phyloP scores from a whole-genome alignment of 2,329 filamentous ascomycete genomes.

The Fusarium nisikadoi region DNA sequence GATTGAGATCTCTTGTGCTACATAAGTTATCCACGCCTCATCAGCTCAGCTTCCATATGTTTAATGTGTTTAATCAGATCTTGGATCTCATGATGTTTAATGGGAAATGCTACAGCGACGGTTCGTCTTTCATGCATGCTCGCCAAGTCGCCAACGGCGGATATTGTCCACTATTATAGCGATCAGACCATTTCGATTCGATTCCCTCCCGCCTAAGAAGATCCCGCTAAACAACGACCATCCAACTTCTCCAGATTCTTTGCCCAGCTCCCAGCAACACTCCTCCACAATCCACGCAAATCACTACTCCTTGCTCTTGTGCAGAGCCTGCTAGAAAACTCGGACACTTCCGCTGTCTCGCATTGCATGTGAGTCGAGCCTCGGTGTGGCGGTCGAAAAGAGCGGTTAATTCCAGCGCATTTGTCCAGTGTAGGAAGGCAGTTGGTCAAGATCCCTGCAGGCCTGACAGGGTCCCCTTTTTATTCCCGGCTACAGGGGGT shows the following conservation, averaged over 20 bases:
- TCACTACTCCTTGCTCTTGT: not conserved
- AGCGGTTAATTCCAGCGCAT: constrained; percentile 11
- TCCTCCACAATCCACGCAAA: not conserved
- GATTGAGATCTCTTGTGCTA: not conserved
- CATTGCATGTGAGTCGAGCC: constrained; percentile 28
- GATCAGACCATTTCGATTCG: constrained; percentile 10
- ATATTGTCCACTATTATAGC: constrained; percentile 4
- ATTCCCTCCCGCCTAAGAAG: not conserved
- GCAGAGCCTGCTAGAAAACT: not conserved
- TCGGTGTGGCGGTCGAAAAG: constrained; percentile 39
- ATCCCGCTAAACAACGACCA: not conserved
- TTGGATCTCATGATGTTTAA: not conserved
- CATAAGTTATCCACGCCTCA: not conserved
- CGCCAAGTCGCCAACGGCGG: constrained; percentile 37
- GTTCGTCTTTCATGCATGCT: not conserved
- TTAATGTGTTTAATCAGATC: not conserved
- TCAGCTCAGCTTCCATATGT: not conserved
- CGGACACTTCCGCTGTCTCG: constrained; percentile 1
- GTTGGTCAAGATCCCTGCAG: constrained; percentile 23
- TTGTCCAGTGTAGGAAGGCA: constrained; percentile 38
- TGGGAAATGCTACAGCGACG: not conserved
- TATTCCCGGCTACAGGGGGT: constrained; percentile 29
- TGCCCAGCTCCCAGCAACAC: not conserved
- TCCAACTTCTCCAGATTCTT: not conserved
- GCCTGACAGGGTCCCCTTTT: constrained; percentile 11